These are phyloP conservation scores for Creolimax fragrantissima DNA, from an alignment of 78 protist species.

Conservation along the genomic window DNA sequence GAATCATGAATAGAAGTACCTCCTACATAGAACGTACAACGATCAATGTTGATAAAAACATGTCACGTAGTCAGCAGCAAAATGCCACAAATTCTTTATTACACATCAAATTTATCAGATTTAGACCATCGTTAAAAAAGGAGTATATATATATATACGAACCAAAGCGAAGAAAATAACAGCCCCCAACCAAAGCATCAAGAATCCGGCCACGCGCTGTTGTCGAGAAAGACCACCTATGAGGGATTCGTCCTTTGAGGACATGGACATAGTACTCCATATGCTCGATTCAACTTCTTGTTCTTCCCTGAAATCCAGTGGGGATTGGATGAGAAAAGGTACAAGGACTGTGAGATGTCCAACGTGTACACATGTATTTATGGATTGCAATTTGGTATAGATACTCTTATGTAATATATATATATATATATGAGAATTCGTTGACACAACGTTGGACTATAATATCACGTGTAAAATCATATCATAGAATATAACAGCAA, in stretches of 20 bases:
- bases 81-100: no score
- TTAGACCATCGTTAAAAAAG: no score
- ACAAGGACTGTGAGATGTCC: not conserved
- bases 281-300: not conserved
- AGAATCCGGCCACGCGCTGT: not conserved
- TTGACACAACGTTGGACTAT: no score
- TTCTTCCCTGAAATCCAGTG: not conserved
- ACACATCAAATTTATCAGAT: not conserved
- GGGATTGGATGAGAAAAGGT: not conserved
- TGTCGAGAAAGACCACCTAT: not conserved
- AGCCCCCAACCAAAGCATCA: not conserved
- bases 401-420: not conserved
- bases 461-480: no score
- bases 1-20: not conserved
- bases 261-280: not conserved
- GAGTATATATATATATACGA: no score
- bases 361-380: not conserved
- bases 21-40: not conserved
- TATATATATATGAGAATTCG: not conserved
- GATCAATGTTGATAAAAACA: no score
- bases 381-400: not conserved
- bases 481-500: no score
- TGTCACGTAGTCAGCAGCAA: no score
- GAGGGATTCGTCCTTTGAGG: not conserved
- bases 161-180: not conserved